Percentiles rank a stretch among this genome's conserved stretches.
phyloP scores from a whole-genome alignment of 2,329 filamentous ascomycete genomes.

The Hypoxylon sp. region DNA sequence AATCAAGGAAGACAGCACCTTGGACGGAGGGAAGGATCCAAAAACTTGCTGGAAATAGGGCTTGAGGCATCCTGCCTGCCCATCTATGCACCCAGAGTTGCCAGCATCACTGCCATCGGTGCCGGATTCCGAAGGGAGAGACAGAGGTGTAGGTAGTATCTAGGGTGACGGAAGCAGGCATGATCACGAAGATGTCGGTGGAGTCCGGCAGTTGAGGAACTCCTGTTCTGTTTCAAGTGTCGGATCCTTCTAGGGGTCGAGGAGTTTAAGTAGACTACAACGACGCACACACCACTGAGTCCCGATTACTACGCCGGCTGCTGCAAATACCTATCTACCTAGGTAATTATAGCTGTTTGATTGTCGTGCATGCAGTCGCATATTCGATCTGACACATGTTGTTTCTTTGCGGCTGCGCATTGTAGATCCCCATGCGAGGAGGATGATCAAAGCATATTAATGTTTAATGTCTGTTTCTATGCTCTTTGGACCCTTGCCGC shows the following conservation, averaged over 20 bases:
- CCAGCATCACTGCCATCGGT: not conserved
- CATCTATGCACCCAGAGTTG: not conserved
- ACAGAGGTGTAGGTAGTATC: not conserved
- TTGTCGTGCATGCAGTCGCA: constrained; percentile 8
- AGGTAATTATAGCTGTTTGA: constrained; percentile 23
- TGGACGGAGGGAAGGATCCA: not conserved
- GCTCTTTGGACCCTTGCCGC: not conserved
- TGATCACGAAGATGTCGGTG: constrained; percentile 4
- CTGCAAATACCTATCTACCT: constrained; percentile 8
- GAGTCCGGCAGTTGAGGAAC: constrained; percentile 11
- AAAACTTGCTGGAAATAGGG: not conserved
- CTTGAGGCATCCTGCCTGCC: not conserved
- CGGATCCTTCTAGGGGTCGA: constrained; percentile 34
- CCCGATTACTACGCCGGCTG: constrained; percentile 29
- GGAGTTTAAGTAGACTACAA: constrained; percentile 19
- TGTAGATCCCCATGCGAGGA: constrained; percentile 24
- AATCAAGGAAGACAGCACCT: not conserved
- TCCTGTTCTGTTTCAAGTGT: constrained; percentile 29
- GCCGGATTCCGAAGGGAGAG: not conserved
- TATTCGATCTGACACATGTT: constrained; percentile 12
- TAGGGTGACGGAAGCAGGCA: not conserved
- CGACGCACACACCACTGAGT: constrained; percentile 7
- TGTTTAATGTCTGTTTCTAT: constrained; percentile 20
- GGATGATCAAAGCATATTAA: constrained; percentile 15
- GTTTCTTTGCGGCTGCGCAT: constrained; percentile 16